These are phyloP conservation scores for Rhodocollybia butyracea DNA, from an alignment of 768 basidiomycete genomes.

Conservation along the genomic window DNA sequence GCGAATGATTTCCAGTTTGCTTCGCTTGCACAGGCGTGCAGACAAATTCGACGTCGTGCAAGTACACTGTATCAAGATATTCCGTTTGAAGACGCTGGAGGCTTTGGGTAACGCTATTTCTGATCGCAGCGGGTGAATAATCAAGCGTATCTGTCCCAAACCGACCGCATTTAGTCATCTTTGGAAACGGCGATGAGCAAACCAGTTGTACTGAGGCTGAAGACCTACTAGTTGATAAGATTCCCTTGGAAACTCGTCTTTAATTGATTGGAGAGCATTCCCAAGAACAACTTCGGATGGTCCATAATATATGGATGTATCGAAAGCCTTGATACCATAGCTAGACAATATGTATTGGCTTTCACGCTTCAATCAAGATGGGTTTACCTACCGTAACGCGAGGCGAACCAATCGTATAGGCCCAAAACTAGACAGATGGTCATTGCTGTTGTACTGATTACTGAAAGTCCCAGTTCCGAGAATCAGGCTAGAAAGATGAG, in stretches of 20 bases:
- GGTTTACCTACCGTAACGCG: slow-evolving; percentile 61
- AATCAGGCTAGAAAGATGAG: slow-evolving; percentile 47
- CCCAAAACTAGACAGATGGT: slow-evolving; percentile 47
- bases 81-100: slow-evolving; percentile 66
- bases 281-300: slow-evolving; percentile 78
- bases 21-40: slow-evolving; percentile 47
- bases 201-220: not conserved
- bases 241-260: slow-evolving; percentile 69
- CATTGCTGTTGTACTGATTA: slow-evolving; percentile 60
- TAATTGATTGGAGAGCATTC: slow-evolving; percentile 54
- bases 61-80: slow-evolving; percentile 78
- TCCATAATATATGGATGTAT: slow-evolving; percentile 81
- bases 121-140: slow-evolving; percentile 65
- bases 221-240: slow-evolving; percentile 68
- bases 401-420: slow-evolving; percentile 70
- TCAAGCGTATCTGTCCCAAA: slow-evolving; percentile 69
- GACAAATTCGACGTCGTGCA: slow-evolving; percentile 86
- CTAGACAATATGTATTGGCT: slow-evolving; percentile 30
- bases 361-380: not conserved
- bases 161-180: slow-evolving; percentile 89
- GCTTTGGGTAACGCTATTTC: slow-evolving; percentile 63
- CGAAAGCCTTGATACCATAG: slow-evolving; percentile 79
- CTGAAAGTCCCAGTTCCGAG: slow-evolving; percentile 76
- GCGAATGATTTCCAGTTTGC: slow-evolving; percentile 50
- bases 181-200: not conserved